Conservation (phyloP, 2,329 filamentous ascomycete species). For the Pleurostoma richardsiae region DNA sequence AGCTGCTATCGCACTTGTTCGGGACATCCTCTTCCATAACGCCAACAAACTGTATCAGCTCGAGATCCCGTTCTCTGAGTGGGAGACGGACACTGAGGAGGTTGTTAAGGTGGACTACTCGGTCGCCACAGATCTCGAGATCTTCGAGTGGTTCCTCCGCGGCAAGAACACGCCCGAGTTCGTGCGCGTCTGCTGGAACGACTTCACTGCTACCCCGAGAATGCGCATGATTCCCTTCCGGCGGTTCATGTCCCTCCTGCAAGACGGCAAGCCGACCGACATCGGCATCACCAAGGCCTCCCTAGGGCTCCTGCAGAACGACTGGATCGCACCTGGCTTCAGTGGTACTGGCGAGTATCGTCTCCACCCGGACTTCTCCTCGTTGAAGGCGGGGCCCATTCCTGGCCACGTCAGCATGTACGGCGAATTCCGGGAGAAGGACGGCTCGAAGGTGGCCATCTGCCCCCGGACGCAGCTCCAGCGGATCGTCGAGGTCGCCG, state of each 20-base stretch:
- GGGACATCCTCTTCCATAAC: conserved; percentile 70
- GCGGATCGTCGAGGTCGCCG: conserved; percentile 45
- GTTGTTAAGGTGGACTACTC: not conserved
- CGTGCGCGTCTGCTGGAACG: conserved; percentile 71
- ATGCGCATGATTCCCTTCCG: conserved; percentile 63
- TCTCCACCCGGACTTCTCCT: conserved; percentile 60
- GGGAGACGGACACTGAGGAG: conserved; percentile 15
- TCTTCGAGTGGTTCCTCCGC: conserved; percentile 36
- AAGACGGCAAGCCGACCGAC: conserved; percentile 33
- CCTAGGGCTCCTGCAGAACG: conserved; percentile 64
- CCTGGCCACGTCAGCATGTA: conserved; percentile 61
- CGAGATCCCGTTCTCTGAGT: conserved; percentile 32
- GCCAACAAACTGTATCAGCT: conserved; percentile 71
- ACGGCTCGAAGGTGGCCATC: conserved; percentile 41
- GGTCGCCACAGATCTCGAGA: conserved; percentile 24
- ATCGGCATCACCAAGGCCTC: conserved; percentile 61
- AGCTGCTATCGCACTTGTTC: conserved; percentile 60
- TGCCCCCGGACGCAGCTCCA: conserved; percentile 66
- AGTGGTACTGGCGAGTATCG: conserved; percentile 60
- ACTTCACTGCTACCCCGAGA: conserved; percentile 67
- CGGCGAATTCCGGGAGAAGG: conserved; percentile 57
- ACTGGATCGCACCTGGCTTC: conserved; percentile 48
- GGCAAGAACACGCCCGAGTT: conserved; percentile 53
- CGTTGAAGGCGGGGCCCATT: conserved; percentile 53
- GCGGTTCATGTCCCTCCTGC: conserved; percentile 43